These are phyloP conservation scores for Scutellaria barbata DNA, from an alignment of 257 asterid species.

Conservation along the genomic window DNA sequence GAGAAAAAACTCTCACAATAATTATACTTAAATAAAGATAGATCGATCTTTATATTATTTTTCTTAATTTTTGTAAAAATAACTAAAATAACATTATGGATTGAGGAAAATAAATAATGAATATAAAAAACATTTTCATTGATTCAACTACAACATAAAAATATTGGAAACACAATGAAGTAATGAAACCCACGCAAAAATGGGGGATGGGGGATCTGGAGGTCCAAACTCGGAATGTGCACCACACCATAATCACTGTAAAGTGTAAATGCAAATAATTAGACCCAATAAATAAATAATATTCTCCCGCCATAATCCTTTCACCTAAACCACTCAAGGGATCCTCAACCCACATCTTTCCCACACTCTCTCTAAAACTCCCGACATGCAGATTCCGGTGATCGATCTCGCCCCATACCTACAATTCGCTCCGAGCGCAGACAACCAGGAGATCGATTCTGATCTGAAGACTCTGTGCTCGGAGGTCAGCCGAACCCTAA, in stretches of 20 bases:
- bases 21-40: no score
- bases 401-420: conserved; percentile 79
- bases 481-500: conserved; percentile 89
- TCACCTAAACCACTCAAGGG: conserved; percentile 23
- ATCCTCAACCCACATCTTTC: background rate
- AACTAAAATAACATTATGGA: no score
- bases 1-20: no score
- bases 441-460: conserved; percentile 43
- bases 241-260: background rate
- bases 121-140: no score
- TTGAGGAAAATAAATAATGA: no score
- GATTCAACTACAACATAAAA: no score
- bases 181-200: background rate
- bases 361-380: conserved; percentile 31
- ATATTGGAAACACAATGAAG: no score
- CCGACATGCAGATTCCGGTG: conserved; percentile 66
- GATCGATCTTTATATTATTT: no score
- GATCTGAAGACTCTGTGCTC: conserved; percentile 57
- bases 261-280: background rate
- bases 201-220: background rate
- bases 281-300: background rate
- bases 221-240: background rate
- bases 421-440: conserved; percentile 40
- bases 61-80: no score
- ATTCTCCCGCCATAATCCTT: conserved; percentile 45